Conservation (phyloP, 495 filamentous ascomycete genomes). For the Neurospora sp. region DNA sequence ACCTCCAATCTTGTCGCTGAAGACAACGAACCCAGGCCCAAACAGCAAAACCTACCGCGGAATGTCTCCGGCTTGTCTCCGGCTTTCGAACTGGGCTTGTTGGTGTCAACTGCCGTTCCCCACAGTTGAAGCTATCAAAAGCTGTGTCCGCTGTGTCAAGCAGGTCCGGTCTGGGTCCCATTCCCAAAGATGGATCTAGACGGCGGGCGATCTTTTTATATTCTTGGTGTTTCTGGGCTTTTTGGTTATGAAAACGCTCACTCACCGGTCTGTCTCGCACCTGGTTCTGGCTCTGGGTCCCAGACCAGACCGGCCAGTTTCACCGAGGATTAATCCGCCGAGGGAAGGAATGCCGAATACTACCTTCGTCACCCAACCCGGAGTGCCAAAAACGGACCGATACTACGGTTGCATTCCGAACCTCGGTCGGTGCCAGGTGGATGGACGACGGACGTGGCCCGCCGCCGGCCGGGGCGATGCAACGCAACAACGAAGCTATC, state of each 20-base stretch:
- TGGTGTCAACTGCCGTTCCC: neutral
- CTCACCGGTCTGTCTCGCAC: neutral
- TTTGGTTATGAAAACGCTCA: neutral
- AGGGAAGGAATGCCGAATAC: neutral
- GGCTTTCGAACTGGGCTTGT: neutral
- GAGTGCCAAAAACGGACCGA: neutral
- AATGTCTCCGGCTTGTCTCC: neutral
- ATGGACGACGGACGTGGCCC: neutral
- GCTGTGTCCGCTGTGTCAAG: neutral
- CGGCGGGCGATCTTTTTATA: neutral
- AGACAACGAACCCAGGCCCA: too few relatives aligned
- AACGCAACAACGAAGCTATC: neutral
- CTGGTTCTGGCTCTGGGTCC: neutral
- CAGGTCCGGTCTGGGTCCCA: neutral
- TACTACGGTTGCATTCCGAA: neutral
- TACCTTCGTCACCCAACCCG: neutral
- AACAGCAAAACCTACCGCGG: neutral
- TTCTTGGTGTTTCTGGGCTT: neutral
- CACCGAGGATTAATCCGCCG: neutral
- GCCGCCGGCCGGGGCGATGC: neutral
- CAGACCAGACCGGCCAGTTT: neutral
- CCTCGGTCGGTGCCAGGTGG: neutral
- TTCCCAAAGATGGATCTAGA: neutral
- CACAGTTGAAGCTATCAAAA: neutral
- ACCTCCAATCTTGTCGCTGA: neutral